Evolutionary conservation across 2,329 filamentous ascomycete genomes (phyloP).

Genomic region (Decorospora gaudefroyi): DNA sequence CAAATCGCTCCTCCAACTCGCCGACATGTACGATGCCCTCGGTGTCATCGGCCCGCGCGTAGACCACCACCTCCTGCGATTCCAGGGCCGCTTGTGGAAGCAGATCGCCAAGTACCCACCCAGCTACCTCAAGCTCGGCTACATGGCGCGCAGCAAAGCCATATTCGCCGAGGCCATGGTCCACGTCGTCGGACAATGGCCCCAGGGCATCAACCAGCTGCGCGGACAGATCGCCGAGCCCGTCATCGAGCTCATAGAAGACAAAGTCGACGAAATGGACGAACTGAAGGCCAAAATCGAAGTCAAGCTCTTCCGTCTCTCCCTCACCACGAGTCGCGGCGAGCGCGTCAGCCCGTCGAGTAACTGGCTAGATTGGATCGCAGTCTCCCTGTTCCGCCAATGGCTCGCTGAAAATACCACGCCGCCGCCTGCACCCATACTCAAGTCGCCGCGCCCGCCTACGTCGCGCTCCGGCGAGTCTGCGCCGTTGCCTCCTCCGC

Average conservation of each 20-base stretch:
- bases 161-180: conserved; percentile 79
- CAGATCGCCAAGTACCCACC: conserved; percentile 96
- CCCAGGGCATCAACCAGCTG: conserved; percentile 75
- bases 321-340: conserved; percentile 75
- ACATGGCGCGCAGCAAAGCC: conserved; percentile 78
- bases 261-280: conserved; percentile 90
- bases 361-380: conserved; percentile 87
- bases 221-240: conserved; percentile 69
- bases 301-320: conserved; percentile 78
- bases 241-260: conserved; percentile 88
- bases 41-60: conserved; percentile 85
- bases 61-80: conserved; percentile 91
- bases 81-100: conserved; percentile 88
- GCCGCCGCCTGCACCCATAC: conserved; percentile 63
- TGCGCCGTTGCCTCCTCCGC: conserved; percentile 41
- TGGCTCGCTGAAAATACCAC: conserved; percentile 92
- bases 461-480: conserved; percentile 23
- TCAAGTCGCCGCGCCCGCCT: conserved; percentile 52
- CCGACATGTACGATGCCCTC: conserved; percentile 93
- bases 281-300: conserved; percentile 81
- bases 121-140: conserved; percentile 87
- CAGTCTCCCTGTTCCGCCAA: conserved; percentile 82
- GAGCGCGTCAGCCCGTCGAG: conserved; percentile 80
- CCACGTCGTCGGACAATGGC: conserved; percentile 95
- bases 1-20: conserved; percentile 83